Conservation (phyloP, 208 protist genomes). For the Trypanosoma melophagium region DNA sequence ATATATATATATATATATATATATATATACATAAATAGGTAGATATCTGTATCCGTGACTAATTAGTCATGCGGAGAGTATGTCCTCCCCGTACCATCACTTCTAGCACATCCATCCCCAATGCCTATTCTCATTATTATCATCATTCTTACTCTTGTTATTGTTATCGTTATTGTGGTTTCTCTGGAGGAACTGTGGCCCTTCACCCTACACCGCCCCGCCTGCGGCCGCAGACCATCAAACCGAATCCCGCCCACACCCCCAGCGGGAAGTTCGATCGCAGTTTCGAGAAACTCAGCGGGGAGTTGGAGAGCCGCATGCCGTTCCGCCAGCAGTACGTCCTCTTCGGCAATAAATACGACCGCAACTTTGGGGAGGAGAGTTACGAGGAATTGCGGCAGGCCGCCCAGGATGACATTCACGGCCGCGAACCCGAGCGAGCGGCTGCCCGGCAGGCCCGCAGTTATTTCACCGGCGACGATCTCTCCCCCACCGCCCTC, state of each 20-base stretch:
- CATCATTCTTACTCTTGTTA: too few relatives aligned
- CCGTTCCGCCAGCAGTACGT: conserved; percentile 63
- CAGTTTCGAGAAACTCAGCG: conserved; percentile 82
- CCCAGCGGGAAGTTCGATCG: conserved; percentile 70
- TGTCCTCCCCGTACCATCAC: too few relatives aligned
- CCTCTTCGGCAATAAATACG: conserved; percentile 54
- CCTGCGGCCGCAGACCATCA: conserved; percentile 64
- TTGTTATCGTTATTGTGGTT: too few relatives aligned
- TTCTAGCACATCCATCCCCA: too few relatives aligned
- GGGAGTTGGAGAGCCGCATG: conserved; percentile 56
- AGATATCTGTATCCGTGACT: too few relatives aligned
- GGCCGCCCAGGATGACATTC: conserved; percentile 65
- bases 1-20: too few relatives aligned
- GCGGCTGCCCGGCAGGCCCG: conserved; percentile 60
- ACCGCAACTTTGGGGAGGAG: conserved; percentile 64
- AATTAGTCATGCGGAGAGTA: too few relatives aligned
- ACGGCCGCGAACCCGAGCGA: conserved; percentile 52
- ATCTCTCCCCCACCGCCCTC: conserved; percentile 53
- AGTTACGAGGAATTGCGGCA: conserved; percentile 45
- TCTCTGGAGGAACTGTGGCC: background rate
- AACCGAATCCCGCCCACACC: conserved; percentile 74
- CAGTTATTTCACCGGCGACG: conserved; percentile 67
- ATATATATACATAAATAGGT: too few relatives aligned
- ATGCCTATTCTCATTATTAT: too few relatives aligned
- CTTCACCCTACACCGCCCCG: conserved; percentile 34